Conservation (phyloP, 371 early-diverging fungal genomes). For the Apophysomyces ossiformis region DNA sequence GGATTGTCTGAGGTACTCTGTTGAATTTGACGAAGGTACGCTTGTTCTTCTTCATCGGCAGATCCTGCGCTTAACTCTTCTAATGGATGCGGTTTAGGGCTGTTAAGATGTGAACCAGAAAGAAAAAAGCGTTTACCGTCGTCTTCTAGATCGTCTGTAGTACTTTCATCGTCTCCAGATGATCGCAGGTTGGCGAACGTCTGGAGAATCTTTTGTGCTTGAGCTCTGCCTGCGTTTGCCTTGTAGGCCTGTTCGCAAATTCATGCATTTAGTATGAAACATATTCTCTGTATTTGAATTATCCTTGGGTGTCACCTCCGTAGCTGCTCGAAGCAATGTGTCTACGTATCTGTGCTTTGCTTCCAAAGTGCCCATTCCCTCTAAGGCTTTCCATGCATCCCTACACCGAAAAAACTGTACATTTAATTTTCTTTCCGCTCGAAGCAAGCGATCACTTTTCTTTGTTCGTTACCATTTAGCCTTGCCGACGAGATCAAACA, state of each 20-base stretch:
- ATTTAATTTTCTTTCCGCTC: not conserved
- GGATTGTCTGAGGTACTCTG: not conserved
- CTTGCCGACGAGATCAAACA: constrained; percentile 54
- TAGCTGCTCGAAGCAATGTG: constrained; percentile 27
- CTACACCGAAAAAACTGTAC: constrained; percentile 12
- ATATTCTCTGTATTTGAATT: not conserved
- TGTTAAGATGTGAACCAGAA: not conserved
- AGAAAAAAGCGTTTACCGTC: not conserved
- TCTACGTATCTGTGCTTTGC: constrained; percentile 37
- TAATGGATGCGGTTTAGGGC: not conserved
- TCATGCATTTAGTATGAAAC: not conserved
- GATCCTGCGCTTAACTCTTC: constrained; percentile 24
- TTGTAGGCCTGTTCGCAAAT: constrained; percentile 20
- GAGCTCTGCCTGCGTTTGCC: constrained; percentile 16
- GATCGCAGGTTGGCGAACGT: constrained; percentile 44
- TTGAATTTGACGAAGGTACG: constrained; percentile 23
- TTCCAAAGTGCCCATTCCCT: constrained; percentile 25
- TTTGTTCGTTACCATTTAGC: constrained; percentile 41
- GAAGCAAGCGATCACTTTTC: not conserved
- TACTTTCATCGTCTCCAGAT: constrained; percentile 29
- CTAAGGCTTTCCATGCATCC: constrained; percentile 40
- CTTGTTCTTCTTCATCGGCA: constrained; percentile 35
- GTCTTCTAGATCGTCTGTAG: constrained; percentile 18
- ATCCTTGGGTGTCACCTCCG: constrained; percentile 15
- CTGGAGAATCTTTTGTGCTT: constrained; percentile 40